Evolutionary conservation across 2,329 filamentous ascomycete genomes (phyloP).

Genomic region (Cladophialophora carrionii): DNA sequence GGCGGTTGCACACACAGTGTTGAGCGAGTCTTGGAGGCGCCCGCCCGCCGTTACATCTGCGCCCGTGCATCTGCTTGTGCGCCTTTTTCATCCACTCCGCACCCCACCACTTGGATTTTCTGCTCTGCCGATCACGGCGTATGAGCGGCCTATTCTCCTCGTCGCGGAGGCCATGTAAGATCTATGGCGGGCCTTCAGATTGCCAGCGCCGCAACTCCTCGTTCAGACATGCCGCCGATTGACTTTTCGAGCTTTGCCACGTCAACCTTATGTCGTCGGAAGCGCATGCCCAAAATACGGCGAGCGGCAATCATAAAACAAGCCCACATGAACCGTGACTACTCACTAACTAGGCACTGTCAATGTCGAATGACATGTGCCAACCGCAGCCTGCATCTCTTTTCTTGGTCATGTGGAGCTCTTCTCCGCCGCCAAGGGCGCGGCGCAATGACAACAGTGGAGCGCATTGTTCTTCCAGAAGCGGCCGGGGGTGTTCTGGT

Average conservation of each 20-base stretch:
- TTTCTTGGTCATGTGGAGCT: slow-evolving; percentile 13
- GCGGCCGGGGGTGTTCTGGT: neutral
- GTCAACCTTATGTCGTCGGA: neutral
- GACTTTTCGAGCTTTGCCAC: neutral
- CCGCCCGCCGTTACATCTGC: slow-evolving; percentile 16
- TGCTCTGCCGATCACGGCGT: neutral
- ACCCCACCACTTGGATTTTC: neutral
- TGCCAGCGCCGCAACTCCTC: neutral
- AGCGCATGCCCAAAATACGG: neutral
- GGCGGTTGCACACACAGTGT: slow-evolving; percentile 4
- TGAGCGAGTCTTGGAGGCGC: slow-evolving; percentile 2
- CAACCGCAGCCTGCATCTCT: slow-evolving; percentile 2
- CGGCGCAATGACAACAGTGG: neutral
- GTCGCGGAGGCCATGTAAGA: neutral
- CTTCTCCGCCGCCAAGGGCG: slow-evolving; percentile 18
- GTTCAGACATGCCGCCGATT: neutral
- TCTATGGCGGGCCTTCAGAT: neutral
- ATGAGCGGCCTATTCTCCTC: neutral
- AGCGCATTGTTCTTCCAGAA: slow-evolving; percentile 8
- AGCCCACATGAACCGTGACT: neutral
- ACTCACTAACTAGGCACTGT: neutral
- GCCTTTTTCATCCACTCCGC: neutral
- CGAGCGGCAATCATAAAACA: neutral
- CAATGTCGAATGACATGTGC: slow-evolving; percentile 13
- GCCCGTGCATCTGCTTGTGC: neutral